These are phyloP conservation scores for Juglanconis oblonga DNA, from an alignment of 2,329 filamentous ascomycete species.

Conservation along the genomic window DNA sequence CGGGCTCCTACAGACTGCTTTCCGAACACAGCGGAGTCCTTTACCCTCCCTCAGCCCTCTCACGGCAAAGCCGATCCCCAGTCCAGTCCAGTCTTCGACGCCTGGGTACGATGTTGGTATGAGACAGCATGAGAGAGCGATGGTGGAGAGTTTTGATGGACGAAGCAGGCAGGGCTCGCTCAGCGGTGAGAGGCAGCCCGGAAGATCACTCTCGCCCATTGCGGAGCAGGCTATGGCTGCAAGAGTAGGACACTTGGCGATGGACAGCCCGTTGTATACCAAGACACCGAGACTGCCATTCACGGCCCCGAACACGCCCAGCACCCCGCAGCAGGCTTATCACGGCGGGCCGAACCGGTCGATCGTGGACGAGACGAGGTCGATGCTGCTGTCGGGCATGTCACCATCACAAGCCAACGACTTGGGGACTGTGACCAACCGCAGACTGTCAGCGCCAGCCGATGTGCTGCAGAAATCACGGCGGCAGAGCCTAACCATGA, in stretches of 20 bases:
- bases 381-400: conserved; percentile 29
- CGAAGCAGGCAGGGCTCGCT: conserved; percentile 13
- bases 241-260: conserved; percentile 26
- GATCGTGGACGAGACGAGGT: conserved; percentile 28
- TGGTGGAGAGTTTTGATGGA: conserved; percentile 33
- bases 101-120: conserved; percentile 31
- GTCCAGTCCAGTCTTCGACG: conserved; percentile 30
- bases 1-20: conserved; percentile 22
- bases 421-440: conserved; percentile 19
- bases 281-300: background rate
- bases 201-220: conserved; percentile 26
- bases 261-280: conserved; percentile 22
- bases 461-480: conserved; percentile 13
- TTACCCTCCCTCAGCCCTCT: conserved; percentile 28
- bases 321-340: conserved; percentile 16
- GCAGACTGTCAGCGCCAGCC: conserved; percentile 25
- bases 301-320: conserved; percentile 17
- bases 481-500: conserved; percentile 23
- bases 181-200: conserved; percentile 18
- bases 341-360: conserved; percentile 17
- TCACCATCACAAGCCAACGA: conserved; percentile 15
- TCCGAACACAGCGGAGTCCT: conserved; percentile 24
- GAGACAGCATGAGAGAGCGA: conserved; percentile 33
- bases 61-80: conserved; percentile 31
- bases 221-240: conserved; percentile 26